Conservation (phyloP, 306 rosid species). For the Albizia julibrissin region DNA sequence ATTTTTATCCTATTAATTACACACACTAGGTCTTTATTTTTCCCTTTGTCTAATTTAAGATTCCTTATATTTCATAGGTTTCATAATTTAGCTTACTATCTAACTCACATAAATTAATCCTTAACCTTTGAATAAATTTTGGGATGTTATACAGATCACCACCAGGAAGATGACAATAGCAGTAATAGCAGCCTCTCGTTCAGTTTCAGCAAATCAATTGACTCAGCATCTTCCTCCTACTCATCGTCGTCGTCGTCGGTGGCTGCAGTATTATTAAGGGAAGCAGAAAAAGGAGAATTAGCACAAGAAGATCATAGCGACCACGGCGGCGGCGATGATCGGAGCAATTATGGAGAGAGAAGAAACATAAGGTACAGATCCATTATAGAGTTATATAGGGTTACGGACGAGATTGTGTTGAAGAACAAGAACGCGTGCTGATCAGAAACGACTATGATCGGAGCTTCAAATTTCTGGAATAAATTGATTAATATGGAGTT, state of each 20-base stretch:
- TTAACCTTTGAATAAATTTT: too few relatives aligned
- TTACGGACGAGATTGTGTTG: not conserved
- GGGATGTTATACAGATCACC: not conserved
- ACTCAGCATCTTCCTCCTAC: not conserved
- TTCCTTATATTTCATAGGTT: too few relatives aligned
- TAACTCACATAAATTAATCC: too few relatives aligned
- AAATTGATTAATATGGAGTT: too few relatives aligned
- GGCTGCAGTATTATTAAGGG: not conserved
- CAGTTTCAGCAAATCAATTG: not conserved
- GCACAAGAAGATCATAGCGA: not conserved
- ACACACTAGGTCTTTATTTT: too few relatives aligned
- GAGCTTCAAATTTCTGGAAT: not conserved
- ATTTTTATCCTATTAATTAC: too few relatives aligned
- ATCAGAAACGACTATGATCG: not conserved
- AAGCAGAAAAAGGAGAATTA: not conserved
- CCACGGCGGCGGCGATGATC: not conserved
- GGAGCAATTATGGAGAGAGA: not conserved
- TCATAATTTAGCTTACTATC: too few relatives aligned
- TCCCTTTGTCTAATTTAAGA: too few relatives aligned
- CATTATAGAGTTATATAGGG: constrained; percentile 21
- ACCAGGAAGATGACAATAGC: not conserved
- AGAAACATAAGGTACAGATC: constrained; percentile 31
- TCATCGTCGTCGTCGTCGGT: not conserved
- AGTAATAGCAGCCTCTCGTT: not conserved
- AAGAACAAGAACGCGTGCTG: not conserved